Evolutionary conservation across 139 green algal species (phyloP).

Genomic region (Closterium sp.): DNA sequence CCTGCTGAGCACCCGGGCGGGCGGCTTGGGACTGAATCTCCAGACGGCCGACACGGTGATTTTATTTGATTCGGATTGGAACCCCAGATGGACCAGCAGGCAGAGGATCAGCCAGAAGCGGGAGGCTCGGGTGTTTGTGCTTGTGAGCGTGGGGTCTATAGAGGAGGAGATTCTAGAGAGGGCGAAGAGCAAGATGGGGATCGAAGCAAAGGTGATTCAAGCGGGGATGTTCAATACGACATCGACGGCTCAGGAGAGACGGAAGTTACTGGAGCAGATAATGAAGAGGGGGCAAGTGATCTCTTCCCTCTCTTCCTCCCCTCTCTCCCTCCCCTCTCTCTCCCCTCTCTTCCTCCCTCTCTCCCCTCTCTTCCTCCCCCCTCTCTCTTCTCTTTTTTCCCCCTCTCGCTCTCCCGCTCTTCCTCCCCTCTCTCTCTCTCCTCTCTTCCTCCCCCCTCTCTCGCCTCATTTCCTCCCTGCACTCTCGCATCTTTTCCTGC

Average conservation of each 20-base stretch:
- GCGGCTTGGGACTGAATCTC: conserved; percentile 77
- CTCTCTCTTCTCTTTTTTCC: too few relatives aligned
- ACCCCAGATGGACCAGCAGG: conserved; percentile 70
- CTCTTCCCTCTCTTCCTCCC: too few relatives aligned
- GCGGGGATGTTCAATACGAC: conserved; percentile 47
- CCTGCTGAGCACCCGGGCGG: conserved; percentile 74
- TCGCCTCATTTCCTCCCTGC: too few relatives aligned
- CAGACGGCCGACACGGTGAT: conserved; percentile 81
- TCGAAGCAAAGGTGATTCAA: conserved; percentile 74
- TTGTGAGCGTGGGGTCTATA: conserved; percentile 68
- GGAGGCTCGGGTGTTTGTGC: conserved; percentile 73
- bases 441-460: too few relatives aligned
- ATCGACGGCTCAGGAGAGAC: conserved; percentile 44
- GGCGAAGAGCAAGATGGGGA: conserved; percentile 69
- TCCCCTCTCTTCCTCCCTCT: too few relatives aligned
- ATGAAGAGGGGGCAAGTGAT: conserved; percentile 59
- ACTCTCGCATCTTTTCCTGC: too few relatives aligned
- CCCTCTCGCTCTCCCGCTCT: too few relatives aligned
- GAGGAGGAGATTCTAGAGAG: conserved; percentile 78
- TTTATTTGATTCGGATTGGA: conserved; percentile 75
- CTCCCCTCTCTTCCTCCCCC: too few relatives aligned
- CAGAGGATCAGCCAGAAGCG: conserved; percentile 74
- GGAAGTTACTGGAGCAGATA: conserved; percentile 61
- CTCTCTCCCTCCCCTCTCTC: too few relatives aligned
- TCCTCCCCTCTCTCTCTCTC: too few relatives aligned